Percentiles rank a stretch among this genome's conserved stretches.
These are phyloP conservation scores for Phytophthora foliorum DNA, from an alignment of 352 stramenopile genomes.

Conservation along the genomic window DNA sequence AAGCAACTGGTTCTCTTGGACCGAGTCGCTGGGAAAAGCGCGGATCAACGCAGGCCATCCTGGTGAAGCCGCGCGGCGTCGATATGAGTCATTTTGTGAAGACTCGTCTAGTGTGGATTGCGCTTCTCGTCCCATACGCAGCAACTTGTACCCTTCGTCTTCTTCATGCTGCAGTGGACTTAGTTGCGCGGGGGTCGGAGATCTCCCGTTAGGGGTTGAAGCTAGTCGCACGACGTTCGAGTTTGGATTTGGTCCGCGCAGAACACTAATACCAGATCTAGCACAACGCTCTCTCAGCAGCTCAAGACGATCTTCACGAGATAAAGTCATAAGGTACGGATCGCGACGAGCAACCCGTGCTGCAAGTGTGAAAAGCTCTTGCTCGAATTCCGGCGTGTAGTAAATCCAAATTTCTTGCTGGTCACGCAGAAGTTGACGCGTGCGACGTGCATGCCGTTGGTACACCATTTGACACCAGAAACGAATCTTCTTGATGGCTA, in stretches of 20 bases:
- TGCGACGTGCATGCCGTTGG: constrained; percentile 67
- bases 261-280: constrained; percentile 64
- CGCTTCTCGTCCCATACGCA: constrained; percentile 28
- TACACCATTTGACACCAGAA: constrained; percentile 85
- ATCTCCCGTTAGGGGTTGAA: constrained; percentile 17
- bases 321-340: constrained; percentile 72
- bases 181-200: constrained; percentile 1
- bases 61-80: neutral
- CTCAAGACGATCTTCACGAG: constrained; percentile 48
- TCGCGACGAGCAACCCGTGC: constrained; percentile 61
- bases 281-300: constrained; percentile 60
- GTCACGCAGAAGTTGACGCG: constrained; percentile 56
- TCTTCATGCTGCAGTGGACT: constrained; percentile 25
- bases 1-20: constrained; percentile 59
- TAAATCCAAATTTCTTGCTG: constrained; percentile 83
- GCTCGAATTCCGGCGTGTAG: constrained; percentile 67
- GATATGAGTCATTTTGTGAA: neutral
- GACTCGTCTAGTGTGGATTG: constrained; percentile 26
- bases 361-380: constrained; percentile 65
- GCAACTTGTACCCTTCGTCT: constrained; percentile 29
- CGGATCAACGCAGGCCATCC: constrained; percentile 55
- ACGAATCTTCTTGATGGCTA: constrained; percentile 80
- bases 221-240: constrained; percentile 33
- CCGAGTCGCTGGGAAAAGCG: constrained; percentile 57
- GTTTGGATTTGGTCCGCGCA: constrained; percentile 54